Conservation (phyloP, 2,329 filamentous ascomycete species). For the Fusarium palustre region DNA sequence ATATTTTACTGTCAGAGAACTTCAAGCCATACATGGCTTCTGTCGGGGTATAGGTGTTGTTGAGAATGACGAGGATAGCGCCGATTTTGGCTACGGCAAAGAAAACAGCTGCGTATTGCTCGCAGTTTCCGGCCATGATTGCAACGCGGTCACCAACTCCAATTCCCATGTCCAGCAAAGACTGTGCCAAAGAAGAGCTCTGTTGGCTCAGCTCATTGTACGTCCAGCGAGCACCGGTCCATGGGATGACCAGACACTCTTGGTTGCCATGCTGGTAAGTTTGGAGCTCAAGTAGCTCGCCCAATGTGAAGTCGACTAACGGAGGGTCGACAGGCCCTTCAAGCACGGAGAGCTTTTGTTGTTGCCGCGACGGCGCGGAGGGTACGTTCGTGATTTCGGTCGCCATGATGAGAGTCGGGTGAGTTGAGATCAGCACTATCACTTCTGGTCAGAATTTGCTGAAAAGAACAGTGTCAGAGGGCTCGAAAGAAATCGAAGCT, state of each 20-base stretch:
- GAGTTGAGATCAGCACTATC: slow-evolving; percentile 1
- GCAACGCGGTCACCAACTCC: slow-evolving; percentile 76
- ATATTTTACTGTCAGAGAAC: slow-evolving; percentile 77
- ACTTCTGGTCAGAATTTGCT: not conserved
- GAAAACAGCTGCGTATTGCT: slow-evolving; percentile 84
- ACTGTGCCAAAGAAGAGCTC: slow-evolving; percentile 71
- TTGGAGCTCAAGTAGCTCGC: slow-evolving; percentile 78
- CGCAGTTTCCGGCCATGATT: slow-evolving; percentile 81
- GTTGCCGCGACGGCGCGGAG: slow-evolving; percentile 47
- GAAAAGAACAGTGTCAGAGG: not conserved
- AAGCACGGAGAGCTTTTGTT: slow-evolving; percentile 67
- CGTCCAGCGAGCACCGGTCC: slow-evolving; percentile 80
- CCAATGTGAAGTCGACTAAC: slow-evolving; percentile 77
- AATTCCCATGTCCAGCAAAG: slow-evolving; percentile 74
- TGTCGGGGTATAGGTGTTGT: slow-evolving; percentile 82
- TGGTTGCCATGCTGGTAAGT: slow-evolving; percentile 71
- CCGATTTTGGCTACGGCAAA: slow-evolving; percentile 77
- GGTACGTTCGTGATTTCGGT: slow-evolving; percentile 46
- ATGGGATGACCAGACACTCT: slow-evolving; percentile 79
- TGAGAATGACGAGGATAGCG: slow-evolving; percentile 79
- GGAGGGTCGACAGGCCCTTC: slow-evolving; percentile 76
- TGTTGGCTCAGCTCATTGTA: slow-evolving; percentile 74
- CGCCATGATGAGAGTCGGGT: slow-evolving; percentile 45
- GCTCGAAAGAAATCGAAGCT: slow-evolving; percentile 2
- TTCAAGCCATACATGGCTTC: slow-evolving; percentile 78